Base-by-base conservation (phyloP, 768 basidiomycete species). In the Grammothele lineata region DNA sequence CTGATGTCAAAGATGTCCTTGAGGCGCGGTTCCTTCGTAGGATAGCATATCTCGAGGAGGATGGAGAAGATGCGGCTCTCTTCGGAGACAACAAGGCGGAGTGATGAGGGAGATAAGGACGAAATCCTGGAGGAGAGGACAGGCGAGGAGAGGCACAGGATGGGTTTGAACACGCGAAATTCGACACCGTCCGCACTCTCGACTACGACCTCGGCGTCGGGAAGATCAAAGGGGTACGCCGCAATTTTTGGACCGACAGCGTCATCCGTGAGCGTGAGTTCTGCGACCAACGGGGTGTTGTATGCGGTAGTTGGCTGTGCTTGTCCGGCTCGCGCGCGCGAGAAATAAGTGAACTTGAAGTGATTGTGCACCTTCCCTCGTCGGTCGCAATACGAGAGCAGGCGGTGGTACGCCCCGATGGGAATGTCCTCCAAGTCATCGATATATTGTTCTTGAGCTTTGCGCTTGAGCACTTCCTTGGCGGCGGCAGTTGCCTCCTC, bases 181-280 rank as follows among this genome's bases (percentile, higher is more conserved):
- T 66, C 59, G 51, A 71, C 66, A 27, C 64, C 59, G 56, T 81
- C 81, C 40, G 75, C 75, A 4, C 77, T 41, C 27, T 26, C 40
- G n/a, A 41, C 24, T 11, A 6, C 26, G 26, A 41, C 17, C n/a
- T 41, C 40, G 12, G 40, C 40, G 15, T 30, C 27, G 3, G 25
- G 12, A 5, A 30, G 14, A 12, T 41, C 26, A 10, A 41, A 41
- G 1, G 40, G 40, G 14, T 32, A 17, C 6, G 26, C 18, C n/a
- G 40, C 40, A 18, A 30, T 11, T 14, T 18, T 41, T 25, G 26
- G 17, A 11, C 26, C 40, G 17, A 32, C 17, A 7, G 25, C 12
- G n/a, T 3, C 8, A 27, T 27, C 26, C 2, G 40, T 5, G 12
- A 41, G 26, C 26, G 40, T n/a, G 12, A 41, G 8, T 18, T 27